phyloP scores from a whole-genome alignment of 23 red algal species.

The Agarophyton chilense region DNA sequence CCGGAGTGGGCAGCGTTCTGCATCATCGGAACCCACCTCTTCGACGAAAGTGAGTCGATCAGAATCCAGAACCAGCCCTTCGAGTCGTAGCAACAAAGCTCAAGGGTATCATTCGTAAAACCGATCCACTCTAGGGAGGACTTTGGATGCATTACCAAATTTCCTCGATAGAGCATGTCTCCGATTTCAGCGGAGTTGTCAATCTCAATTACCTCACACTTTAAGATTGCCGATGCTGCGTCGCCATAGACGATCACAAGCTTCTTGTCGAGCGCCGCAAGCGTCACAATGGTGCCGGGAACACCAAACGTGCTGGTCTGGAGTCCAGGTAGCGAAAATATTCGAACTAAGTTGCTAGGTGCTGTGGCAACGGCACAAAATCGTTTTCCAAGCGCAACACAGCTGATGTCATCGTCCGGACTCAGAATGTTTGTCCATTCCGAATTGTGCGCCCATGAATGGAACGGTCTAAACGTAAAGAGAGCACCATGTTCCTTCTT shows the following conservation, averaged over 20 bases:
- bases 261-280: slow-evolving; percentile 41
- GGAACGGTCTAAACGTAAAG: slow-evolving; percentile 65
- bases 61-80: slow-evolving; percentile 63
- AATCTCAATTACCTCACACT: slow-evolving; percentile 62
- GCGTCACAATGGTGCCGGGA: slow-evolving; percentile 47
- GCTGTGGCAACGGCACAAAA: slow-evolving; percentile 72
- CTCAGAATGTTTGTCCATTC: slow-evolving; percentile 74
- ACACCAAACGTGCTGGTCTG: slow-evolving; percentile 69
- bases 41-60: slow-evolving; percentile 12
- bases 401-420: slow-evolving; percentile 36
- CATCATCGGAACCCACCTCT: slow-evolving; percentile 59
- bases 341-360: slow-evolving; percentile 50
- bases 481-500: slow-evolving; percentile 65
- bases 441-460: slow-evolving; percentile 82
- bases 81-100: slow-evolving; percentile 61
- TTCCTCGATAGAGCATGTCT: slow-evolving; percentile 3
- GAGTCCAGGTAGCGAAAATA: slow-evolving; percentile 77
- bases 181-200: slow-evolving; percentile 38
- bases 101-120: slow-evolving; percentile 59
- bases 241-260: slow-evolving; percentile 66
- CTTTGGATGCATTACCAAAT: slow-evolving; percentile 32
- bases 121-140: slow-evolving; percentile 62
- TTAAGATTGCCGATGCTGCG: slow-evolving; percentile 18
- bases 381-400: slow-evolving; percentile 73
- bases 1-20: slow-evolving; percentile 40